These are phyloP conservation scores for Blepharisma japonicum DNA, from an alignment of 73 alveolate species.

Conservation along the genomic window DNA sequence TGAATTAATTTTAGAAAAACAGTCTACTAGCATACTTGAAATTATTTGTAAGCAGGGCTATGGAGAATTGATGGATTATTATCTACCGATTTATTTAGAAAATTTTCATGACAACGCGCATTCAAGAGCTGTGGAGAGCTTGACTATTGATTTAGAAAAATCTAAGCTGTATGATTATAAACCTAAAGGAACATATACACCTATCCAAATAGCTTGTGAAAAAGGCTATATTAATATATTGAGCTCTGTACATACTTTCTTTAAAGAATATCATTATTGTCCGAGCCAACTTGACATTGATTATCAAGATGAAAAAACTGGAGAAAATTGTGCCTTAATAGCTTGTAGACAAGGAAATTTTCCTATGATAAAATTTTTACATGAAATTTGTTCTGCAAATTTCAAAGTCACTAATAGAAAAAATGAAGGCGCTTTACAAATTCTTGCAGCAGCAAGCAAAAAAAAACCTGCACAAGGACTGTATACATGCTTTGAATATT, in stretches of 20 bases:
- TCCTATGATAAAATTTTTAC: background rate
- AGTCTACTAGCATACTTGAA: background rate
- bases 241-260: background rate
- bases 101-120: background rate
- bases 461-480: background rate
- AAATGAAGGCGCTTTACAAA: background rate
- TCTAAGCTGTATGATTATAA: background rate
- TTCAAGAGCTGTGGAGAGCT: background rate
- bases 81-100: conserved; percentile 18
- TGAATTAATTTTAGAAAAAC: background rate
- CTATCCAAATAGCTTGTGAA: conserved; percentile 25
- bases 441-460: conserved; percentile 18
- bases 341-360: conserved; percentile 26
- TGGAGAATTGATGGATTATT: background rate
- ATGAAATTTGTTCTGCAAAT: background rate
- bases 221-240: conserved; percentile 9
- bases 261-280: background rate
- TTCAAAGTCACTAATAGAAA: background rate
- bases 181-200: background rate
- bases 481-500: background rate
- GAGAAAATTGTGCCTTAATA: conserved; percentile 15
- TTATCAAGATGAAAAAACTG: conserved; percentile 20
- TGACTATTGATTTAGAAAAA: background rate
- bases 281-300: conserved; percentile 10
- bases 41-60: conserved; percentile 2